Evolutionary conservation across 2,329 filamentous ascomycete species (phyloP), one percentile per base, ranked within the genome.

Genomic region (Colletotrichum salicis): DNA sequence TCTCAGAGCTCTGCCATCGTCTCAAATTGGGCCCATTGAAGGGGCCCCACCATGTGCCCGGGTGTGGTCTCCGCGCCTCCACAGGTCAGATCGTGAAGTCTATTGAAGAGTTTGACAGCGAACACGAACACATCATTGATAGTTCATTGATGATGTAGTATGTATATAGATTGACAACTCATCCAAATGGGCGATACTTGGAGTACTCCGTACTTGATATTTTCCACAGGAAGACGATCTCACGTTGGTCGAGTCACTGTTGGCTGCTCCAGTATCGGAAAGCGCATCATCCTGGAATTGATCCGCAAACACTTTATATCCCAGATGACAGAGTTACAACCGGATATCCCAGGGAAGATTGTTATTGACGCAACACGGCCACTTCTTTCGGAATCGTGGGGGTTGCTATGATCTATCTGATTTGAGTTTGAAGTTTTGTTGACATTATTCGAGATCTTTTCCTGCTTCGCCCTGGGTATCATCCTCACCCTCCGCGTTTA

Each of bases 401-500:
- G 55, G 67, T 57, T 33, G 27, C 27, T 29, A 29, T 29, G 31
- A 8, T 41, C 66, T 51, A 60, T 69, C 35, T 69, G 52, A 24
- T 12, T 48, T 72, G 45, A 29, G 24, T 59, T 71, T 59, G 54
- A 59, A 41, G 15, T 19, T 59, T 52, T 69, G 29, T 13, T 55
- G 8, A 13, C 22, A 56, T 33, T 33, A 56, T 31, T 64, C 60
- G 45, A 55, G 29, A 6, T 12, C 22, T 56, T 64, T 72, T 33
- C 62, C 62, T 24, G 48, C 67, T 24, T 58, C 41, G 37, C 56
- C 51, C 11, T 12, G 15, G 27, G 35, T 33, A 35, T 94, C 92
- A 74, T 91, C 86, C 78, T 94, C 92, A 72, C 92, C 94, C 80
- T 98, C 95, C 31, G 87, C 86, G 33, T 82, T 76, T 12, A 97